Conservation (phyloP, 805 yeast genomes). For the Suhomyces xylopsoci region DNA sequence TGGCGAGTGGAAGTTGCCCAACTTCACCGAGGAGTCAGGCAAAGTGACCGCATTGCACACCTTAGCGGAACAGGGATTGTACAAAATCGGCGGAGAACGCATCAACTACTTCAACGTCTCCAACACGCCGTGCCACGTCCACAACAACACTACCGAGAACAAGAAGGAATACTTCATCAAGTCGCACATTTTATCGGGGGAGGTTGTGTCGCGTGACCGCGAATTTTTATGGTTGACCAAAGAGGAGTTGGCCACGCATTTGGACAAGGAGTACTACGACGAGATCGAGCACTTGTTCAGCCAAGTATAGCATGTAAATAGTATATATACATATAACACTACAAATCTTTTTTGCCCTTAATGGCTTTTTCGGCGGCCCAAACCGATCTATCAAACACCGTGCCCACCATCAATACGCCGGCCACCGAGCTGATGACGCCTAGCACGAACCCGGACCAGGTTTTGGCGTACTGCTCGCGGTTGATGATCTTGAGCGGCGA, state of each 20-base stretch:
- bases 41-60: slow-evolving; percentile 55
- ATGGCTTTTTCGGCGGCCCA: slow-evolving; percentile 85
- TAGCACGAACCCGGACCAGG: slow-evolving; percentile 79
- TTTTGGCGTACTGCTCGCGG: slow-evolving; percentile 65
- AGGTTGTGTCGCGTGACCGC: slow-evolving; percentile 46
- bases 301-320: slow-evolving; percentile 26
- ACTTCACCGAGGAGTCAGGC: slow-evolving; percentile 45
- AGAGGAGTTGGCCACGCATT: slow-evolving; percentile 63
- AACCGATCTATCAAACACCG: slow-evolving; percentile 80
- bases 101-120: slow-evolving; percentile 93
- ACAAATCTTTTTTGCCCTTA: slow-evolving; percentile 58
- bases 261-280: slow-evolving; percentile 53
- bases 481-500: slow-evolving; percentile 90
- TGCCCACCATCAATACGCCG: slow-evolving; percentile 90
- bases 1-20: slow-evolving; percentile 76
- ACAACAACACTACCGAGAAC: slow-evolving; percentile 37
- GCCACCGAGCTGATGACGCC: slow-evolving; percentile 88
- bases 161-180: slow-evolving; percentile 68
- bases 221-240: slow-evolving; percentile 82
- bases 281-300: slow-evolving; percentile 51
- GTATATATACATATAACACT: not conserved
- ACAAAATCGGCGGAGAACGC: slow-evolving; percentile 64
- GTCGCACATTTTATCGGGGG: slow-evolving; percentile 86
- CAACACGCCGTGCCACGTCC: slow-evolving; percentile 74
- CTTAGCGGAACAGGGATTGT: slow-evolving; percentile 73